Evolutionary conservation across 2,329 filamentous ascomycete species (phyloP).

Genomic region (Colletotrichum neosansevieriae): DNA sequence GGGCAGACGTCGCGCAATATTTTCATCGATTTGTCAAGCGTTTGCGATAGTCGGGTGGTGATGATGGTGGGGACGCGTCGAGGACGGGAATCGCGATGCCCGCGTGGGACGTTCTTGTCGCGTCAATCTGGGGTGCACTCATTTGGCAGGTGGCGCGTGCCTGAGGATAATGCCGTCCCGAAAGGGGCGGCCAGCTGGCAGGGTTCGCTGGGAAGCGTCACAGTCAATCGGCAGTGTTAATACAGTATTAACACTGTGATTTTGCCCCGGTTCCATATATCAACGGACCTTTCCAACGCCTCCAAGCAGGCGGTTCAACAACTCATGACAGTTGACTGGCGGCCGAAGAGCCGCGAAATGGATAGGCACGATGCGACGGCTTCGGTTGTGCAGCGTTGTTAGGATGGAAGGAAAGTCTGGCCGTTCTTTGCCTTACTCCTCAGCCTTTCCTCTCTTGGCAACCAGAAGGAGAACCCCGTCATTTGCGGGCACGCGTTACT

Average conservation of each 20-base stretch:
- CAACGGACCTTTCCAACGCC: neutral
- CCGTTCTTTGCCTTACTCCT: neutral
- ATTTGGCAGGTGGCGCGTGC: conserved; percentile 28
- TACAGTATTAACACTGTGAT: neutral
- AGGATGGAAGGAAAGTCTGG: neutral
- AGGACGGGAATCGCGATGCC: conserved; percentile 27
- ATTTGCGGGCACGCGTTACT: conserved; percentile 13
- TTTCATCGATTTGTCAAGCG: conserved; percentile 33
- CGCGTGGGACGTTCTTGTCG: conserved; percentile 29
- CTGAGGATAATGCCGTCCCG: conserved; percentile 33
- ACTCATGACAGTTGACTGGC: neutral
- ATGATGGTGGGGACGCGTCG: conserved; percentile 41
- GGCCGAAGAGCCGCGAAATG: conserved; percentile 5
- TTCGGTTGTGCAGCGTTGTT: neutral
- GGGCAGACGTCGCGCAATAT: conserved; percentile 28
- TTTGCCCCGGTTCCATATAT: neutral
- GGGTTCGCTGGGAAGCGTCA: neutral
- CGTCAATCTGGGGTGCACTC: conserved; percentile 30
- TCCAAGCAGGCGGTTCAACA: conserved; percentile 2
- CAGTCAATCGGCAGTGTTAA: neutral
- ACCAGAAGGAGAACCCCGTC: neutral
- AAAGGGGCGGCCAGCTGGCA: neutral
- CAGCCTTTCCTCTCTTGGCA: neutral
- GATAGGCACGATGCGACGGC: neutral
- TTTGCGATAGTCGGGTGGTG: conserved; percentile 27